Percentiles rank a stretch among this genome's conserved stretches.
These are phyloP conservation scores for Davidsoniella neocaledoniae DNA, from an alignment of 2,329 filamentous ascomycete species.

Conservation along the genomic window DNA sequence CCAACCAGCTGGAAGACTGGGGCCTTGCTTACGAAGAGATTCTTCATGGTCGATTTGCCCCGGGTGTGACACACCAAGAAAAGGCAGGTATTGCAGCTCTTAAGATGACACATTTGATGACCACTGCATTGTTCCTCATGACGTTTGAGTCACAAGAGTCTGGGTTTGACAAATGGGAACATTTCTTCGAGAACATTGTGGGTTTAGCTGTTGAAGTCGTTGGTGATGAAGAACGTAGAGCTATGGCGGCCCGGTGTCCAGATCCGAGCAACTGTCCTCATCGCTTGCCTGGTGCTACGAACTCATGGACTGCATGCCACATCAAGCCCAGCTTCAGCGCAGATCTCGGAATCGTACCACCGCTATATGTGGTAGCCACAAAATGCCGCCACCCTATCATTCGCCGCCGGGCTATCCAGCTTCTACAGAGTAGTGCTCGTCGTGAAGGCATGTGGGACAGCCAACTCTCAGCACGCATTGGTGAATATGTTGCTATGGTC, in stretches of 20 bases:
- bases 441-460: conserved; percentile 57
- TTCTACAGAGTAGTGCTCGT: conserved; percentile 41
- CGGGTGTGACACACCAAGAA: conserved; percentile 35
- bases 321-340: conserved; percentile 47
- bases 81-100: conserved; percentile 43
- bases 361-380: conserved; percentile 48
- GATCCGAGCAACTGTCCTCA: conserved; percentile 29
- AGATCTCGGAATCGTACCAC: conserved; percentile 46
- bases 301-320: conserved; percentile 29
- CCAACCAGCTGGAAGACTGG: conserved; percentile 37
- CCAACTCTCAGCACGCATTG: conserved; percentile 37
- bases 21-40: conserved; percentile 38
- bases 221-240: conserved; percentile 37
- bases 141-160: conserved; percentile 42
- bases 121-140: conserved; percentile 39
- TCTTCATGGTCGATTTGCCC: conserved; percentile 30
- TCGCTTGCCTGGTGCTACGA: conserved; percentile 20
- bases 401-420: conserved; percentile 42
- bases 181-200: conserved; percentile 37
- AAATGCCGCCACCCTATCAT: conserved; percentile 43
- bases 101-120: conserved; percentile 46
- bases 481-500: conserved; percentile 36
- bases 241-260: conserved; percentile 29
- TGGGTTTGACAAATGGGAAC: conserved; percentile 37
- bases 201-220: conserved; percentile 42